Percentiles rank a stretch among this genome's conserved stretches.
Evolutionary conservation across 495 filamentous ascomycete species (phyloP).

Genomic region (Podospora didyma): DNA sequence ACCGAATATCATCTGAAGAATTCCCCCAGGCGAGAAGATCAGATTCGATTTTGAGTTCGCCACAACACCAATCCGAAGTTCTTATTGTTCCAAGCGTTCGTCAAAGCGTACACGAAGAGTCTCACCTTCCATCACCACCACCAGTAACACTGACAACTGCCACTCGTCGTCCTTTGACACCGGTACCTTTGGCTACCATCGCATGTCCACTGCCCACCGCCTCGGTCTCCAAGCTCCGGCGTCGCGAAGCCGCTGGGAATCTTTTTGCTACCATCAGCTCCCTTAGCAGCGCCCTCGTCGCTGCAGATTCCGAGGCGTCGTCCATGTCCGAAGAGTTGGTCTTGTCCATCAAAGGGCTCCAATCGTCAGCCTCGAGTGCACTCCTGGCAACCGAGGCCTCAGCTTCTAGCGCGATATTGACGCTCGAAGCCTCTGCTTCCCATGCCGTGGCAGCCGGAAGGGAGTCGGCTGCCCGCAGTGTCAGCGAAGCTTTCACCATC

Average conservation of each 20-base stretch:
- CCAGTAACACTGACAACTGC: not conserved
- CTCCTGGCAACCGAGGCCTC: constrained; percentile 12
- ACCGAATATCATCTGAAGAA: not conserved
- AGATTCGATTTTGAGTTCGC: not conserved
- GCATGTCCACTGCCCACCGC: constrained; percentile 5
- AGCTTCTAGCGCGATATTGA: constrained; percentile 11
- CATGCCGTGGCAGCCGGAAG: constrained; percentile 7
- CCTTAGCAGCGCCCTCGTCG: constrained; percentile 16
- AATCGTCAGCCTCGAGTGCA: constrained; percentile 13
- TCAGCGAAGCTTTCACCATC: constrained; percentile 3
- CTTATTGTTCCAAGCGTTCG: not conserved
- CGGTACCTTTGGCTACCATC: not conserved
- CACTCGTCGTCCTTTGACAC: not conserved
- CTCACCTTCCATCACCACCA: not conserved
- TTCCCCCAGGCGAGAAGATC: not conserved
- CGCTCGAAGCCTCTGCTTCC: constrained; percentile 12
- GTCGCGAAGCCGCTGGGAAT: constrained; percentile 6
- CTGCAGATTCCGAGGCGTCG: constrained; percentile 1
- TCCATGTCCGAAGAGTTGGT: constrained; percentile 12
- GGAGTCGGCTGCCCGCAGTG: constrained; percentile 13
- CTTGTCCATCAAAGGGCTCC: constrained; percentile 12
- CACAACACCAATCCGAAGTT: not conserved
- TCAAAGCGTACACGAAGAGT: not conserved
- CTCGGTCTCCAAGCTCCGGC: not conserved
- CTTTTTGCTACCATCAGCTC: constrained; percentile 11